Evolutionary conservation across 176 grass and related monocot species (phyloP).

Genomic region (Musa acuminata): DNA sequence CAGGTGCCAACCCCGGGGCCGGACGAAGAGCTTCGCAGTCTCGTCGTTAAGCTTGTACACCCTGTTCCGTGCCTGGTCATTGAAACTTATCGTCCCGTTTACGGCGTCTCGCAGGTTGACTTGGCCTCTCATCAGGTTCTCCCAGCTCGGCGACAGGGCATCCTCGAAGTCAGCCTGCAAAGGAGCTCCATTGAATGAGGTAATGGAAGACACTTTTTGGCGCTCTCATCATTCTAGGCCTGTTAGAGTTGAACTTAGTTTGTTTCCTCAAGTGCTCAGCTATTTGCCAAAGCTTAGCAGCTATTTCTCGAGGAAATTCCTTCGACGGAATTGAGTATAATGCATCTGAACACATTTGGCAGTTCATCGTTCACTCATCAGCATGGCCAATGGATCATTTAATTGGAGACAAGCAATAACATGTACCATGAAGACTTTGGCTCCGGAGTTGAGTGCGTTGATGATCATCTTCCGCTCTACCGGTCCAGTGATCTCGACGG

Average conservation of each 20-base stretch:
- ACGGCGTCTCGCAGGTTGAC: conserved; percentile 78
- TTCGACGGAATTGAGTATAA: no score
- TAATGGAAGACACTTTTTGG: no score
- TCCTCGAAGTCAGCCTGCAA: conserved; percentile 90
- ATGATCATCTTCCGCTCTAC: conserved; percentile 93
- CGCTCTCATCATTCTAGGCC: no score
- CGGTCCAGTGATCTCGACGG: conserved; percentile 88
- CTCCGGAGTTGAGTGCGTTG: conserved; percentile 90
- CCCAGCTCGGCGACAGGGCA: conserved; percentile 87
- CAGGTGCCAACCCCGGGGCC: conserved; percentile 85
- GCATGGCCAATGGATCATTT: no score
- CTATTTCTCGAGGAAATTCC: no score
- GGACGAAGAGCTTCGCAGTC: conserved; percentile 69
- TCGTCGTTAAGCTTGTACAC: conserved; percentile 46
- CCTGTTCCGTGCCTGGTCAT: conserved; percentile 36
- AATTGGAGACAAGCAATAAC: no score
- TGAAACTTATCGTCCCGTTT: conserved; percentile 57
- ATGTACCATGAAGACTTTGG: conserved; percentile 85
- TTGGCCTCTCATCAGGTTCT: conserved; percentile 90
- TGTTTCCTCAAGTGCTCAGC: no score
- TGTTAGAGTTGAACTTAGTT: no score
- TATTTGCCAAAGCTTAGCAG: no score
- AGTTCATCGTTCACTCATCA: no score
- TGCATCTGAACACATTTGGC: no score
- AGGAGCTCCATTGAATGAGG: background rate